Evolutionary conservation across 1,139 yeast genomes (phyloP), one percentile per base, ranked within the genome.

Genomic region (Taphrina sp.): DNA sequence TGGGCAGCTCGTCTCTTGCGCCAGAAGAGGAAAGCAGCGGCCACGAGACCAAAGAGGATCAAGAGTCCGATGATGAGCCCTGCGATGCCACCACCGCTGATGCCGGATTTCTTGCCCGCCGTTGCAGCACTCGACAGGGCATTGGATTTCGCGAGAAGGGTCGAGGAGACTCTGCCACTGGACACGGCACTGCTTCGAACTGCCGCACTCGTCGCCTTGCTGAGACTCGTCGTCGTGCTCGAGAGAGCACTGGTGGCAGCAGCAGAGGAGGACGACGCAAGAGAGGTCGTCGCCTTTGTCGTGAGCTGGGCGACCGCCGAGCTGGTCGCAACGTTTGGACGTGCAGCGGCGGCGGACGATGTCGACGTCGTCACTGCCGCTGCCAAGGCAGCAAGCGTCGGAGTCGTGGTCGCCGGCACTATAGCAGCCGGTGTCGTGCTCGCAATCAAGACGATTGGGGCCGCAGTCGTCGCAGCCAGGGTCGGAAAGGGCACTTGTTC

Each of bases 31-130:
- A 33, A 26, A 10, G 35, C 20, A 16, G 46, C 46, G 16, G 39
- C 54, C 16, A 49, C 19, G n/a, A 31, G 23, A 20, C 41, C 54
- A n/a, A 49, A 42, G 3, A 22, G 29, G 33, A 42, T 26, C 20
- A 49, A 33, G 26, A 49, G 46, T 5, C 54, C 54, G 26, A 49
- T 49, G 19, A 49, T 35, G 46, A 49, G 19, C 8, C 54, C 54
- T 2, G 54, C 54, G 26, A 49, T 49, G 5, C 46, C 54, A 16
- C 54, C 54, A 14, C 54, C 54, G 3, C 46, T 31, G 16, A 49
- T 12, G 8, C 54, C 54, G 44, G 17, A n/a, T 10, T 29, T 23
- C 14, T 29, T 39, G 24, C 29, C 17, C 10, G 46, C 33, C 17
- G 33, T 39, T 3, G 41, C 31, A 2, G 54, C 24, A 20, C 33